Percentiles rank a stretch among this genome's conserved stretches.
These are phyloP conservation scores for Pichia eremophila DNA, from an alignment of 805 yeast genomes.

Conservation along the genomic window DNA sequence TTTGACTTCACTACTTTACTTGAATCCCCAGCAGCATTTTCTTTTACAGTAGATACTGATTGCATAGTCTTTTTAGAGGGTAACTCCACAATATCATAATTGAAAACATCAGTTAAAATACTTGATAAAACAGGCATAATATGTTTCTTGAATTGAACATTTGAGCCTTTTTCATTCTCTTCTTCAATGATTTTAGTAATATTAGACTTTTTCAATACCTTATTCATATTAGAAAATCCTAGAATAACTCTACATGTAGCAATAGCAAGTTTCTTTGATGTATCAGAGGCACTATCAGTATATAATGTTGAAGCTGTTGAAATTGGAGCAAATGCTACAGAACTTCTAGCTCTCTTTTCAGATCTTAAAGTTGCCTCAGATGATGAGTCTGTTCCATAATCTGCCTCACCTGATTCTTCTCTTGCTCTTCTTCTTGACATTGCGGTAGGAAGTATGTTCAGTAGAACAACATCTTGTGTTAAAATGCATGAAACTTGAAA, in stretches of 20 bases:
- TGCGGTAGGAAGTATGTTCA: neutral
- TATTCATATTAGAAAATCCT: conserved; percentile 21
- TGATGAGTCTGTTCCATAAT: neutral
- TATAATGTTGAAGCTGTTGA: neutral
- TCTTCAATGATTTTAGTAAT: conserved; percentile 22
- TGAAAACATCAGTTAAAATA: conserved; percentile 14
- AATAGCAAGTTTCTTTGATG: conserved; percentile 15
- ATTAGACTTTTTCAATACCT: conserved; percentile 19
- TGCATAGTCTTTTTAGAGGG: conserved; percentile 7
- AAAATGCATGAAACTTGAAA: no score
- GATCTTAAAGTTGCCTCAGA: neutral
- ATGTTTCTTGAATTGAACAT: conserved; percentile 20
- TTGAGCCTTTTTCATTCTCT: conserved; percentile 22
- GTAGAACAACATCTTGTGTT: no score
- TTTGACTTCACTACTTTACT: neutral
- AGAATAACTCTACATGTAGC: conserved; percentile 22
- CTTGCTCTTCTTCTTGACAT: neutral
- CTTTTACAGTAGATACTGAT: neutral
- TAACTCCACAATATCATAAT: conserved; percentile 21
- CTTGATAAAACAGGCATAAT: conserved; percentile 14
- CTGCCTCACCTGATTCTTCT: neutral
- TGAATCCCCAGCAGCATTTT: neutral
- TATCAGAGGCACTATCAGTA: conserved; percentile 8
- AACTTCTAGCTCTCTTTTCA: neutral
- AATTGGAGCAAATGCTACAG: neutral